Evolutionary conservation across 2,329 filamentous ascomycete species (phyloP).

Genomic region (Beauveria caledonica): DNA sequence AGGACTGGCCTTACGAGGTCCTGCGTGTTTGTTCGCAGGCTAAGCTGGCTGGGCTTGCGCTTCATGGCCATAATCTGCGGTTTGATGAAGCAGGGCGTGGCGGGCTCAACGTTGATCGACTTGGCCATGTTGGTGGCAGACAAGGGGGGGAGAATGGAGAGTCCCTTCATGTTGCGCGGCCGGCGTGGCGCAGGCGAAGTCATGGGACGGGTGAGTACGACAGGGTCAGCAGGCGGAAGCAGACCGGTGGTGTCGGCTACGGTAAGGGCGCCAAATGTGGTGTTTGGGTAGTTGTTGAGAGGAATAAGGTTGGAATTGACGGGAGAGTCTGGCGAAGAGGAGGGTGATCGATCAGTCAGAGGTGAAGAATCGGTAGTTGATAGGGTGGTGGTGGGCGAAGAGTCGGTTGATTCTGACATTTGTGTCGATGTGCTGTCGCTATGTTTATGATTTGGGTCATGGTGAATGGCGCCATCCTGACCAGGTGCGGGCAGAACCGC

Average conservation of each 20-base stretch:
- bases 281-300: conserved; percentile 58
- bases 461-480: conserved; percentile 30
- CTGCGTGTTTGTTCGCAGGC: conserved; percentile 62
- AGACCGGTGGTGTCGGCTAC: conserved; percentile 28
- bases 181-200: conserved; percentile 63
- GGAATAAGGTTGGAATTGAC: conserved; percentile 64
- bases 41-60: conserved; percentile 70
- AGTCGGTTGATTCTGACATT: conserved; percentile 77
- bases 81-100: conserved; percentile 72
- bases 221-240: conserved; percentile 32
- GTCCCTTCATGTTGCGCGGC: conserved; percentile 74
- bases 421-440: conserved; percentile 72
- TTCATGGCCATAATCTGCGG: conserved; percentile 63
- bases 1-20: conserved; percentile 43
- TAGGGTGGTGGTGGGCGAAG: conserved; percentile 88
- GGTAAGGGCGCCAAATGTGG: conserved; percentile 39
- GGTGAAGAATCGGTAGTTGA: conserved; percentile 90
- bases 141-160: conserved; percentile 64
- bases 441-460: conserved; percentile 56
- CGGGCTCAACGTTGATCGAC: conserved; percentile 53
- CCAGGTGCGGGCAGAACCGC: conserved; percentile 30
- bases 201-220: conserved; percentile 47
- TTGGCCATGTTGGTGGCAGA: conserved; percentile 37
- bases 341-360: conserved; percentile 82
- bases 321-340: conserved; percentile 86